Evolutionary conservation across 2,329 filamentous ascomycete species (phyloP).

Genomic region (Neurospora crassa): DNA sequence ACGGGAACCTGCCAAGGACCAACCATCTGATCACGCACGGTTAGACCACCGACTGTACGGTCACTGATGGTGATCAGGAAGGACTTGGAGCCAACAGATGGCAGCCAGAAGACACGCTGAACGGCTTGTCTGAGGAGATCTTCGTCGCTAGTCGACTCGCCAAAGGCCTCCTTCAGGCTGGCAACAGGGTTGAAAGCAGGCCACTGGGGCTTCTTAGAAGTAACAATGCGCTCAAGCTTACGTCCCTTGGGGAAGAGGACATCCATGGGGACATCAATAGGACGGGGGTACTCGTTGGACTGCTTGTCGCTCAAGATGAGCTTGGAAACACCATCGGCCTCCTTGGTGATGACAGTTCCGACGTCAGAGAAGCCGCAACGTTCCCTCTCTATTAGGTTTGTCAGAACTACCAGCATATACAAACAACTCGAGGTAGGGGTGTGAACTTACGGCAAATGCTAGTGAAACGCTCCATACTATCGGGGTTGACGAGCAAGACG

Average conservation of each 20-base stretch:
- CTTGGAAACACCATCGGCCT: conserved; percentile 54
- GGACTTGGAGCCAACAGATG: conserved; percentile 89
- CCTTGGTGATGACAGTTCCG: conserved; percentile 59
- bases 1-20: conserved; percentile 94
- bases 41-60: conserved; percentile 81
- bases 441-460: conserved; percentile 46
- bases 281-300: conserved; percentile 61
- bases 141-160: conserved; percentile 39
- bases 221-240: conserved; percentile 67
- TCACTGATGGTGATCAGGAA: conserved; percentile 97
- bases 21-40: conserved; percentile 87
- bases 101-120: conserved; percentile 71
- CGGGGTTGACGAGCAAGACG: conserved; percentile 76
- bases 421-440: neutral
- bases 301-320: conserved; percentile 77
- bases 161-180: conserved; percentile 57
- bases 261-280: conserved; percentile 84
- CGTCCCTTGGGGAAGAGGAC: conserved; percentile 80
- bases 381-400: conserved; percentile 52
- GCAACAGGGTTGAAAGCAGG: conserved; percentile 59
- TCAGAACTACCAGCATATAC: conserved; percentile 10
- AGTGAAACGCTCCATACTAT: conserved; percentile 67
- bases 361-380: conserved; percentile 90
- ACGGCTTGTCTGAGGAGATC: conserved; percentile 56
- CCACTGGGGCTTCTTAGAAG: conserved; percentile 57